Base-by-base conservation (phyloP, 148 eudicot species). In the Camellia japonica region DNA sequence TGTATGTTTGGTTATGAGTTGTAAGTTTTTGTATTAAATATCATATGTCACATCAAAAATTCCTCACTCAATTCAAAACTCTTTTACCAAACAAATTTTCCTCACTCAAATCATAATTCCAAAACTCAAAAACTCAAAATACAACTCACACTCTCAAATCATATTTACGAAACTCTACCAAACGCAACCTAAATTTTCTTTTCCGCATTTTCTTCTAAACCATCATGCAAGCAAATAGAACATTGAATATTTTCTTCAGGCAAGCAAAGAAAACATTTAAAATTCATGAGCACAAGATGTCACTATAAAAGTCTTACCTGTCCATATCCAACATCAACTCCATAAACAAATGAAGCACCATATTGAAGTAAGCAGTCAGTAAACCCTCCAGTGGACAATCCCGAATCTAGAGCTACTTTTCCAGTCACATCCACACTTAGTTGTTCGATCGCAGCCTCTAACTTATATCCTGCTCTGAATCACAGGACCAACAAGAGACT, bases 361-460 rank as follows among this genome's bases (percentile, higher is more conserved):
- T 92, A 79, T 81, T 94, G 99, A 81, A 97, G 99, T 77, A 97
- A 86, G 86, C 99, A 97, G 85, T 97, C 99, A 76, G 97, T 97
- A 81, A 97, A 97, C 55, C 99, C 99, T 79, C 99, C 99, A 56
- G 99, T 94, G 70, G 99, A 97, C 83, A 97, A 87, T 43, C 99
- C 99, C 18, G 98, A 92, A 82, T 97, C 99, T 72, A 97, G 97
- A 82, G 98, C 99, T 79, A 92, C 89, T 89, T 91, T 94, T 58
- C 95, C 99, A 72, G 82, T 30, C 51, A 97, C 93, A 94, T 94
- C 95, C 54, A 97, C 84, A 82, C 74, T 93, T 51, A 97, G 86
- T 85, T 93, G 95, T 87, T 94, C 97, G 80, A 97, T 85, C 41
- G 97, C 99, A 82, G 97, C 98, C 86, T 96, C 98, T 87, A 97